phyloP scores from a whole-genome alignment of 169 alveolate species.

The Plasmodium reichenowi region DNA sequence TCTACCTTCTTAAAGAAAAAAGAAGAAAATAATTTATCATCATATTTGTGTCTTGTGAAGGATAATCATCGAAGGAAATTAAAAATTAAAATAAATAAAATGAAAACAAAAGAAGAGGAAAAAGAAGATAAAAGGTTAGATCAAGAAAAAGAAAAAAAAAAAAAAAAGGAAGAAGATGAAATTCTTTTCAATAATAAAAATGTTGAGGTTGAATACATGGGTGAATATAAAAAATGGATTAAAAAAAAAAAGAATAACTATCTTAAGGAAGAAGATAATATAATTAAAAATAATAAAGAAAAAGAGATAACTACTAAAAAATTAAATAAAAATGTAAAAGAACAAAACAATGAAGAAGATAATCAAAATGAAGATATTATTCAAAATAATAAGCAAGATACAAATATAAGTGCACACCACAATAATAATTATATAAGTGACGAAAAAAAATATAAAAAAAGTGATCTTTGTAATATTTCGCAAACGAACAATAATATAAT shows the following conservation, averaged over 20 bases:
- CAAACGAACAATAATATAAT: not conserved
- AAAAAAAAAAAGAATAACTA: conserved; percentile 19
- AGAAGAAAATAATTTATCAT: not conserved
- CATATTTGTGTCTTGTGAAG: not conserved
- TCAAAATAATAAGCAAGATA: not conserved
- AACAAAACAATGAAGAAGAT: not conserved
- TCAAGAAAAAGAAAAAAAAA: not conserved
- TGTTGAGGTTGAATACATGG: conserved; percentile 14
- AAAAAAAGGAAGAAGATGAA: not conserved
- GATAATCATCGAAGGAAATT: too few species aligned
- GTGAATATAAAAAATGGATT: conserved; percentile 72
- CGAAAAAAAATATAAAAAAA: not conserved
- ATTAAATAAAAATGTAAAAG: not conserved
- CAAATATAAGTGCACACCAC: not conserved
- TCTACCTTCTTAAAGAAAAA: not conserved
- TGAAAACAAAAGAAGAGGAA: not conserved
- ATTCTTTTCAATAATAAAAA: not conserved
- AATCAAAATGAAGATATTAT: not conserved
- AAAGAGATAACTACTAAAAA: not conserved
- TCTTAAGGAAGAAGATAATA: not conserved
- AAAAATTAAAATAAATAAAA: not conserved
- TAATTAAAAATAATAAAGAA: not conserved
- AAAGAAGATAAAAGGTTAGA: not conserved
- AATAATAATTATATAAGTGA: not conserved
- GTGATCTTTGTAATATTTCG: not conserved